These are phyloP conservation scores for Fagus crenata DNA, from an alignment of 306 rosid genomes.

Conservation along the genomic window DNA sequence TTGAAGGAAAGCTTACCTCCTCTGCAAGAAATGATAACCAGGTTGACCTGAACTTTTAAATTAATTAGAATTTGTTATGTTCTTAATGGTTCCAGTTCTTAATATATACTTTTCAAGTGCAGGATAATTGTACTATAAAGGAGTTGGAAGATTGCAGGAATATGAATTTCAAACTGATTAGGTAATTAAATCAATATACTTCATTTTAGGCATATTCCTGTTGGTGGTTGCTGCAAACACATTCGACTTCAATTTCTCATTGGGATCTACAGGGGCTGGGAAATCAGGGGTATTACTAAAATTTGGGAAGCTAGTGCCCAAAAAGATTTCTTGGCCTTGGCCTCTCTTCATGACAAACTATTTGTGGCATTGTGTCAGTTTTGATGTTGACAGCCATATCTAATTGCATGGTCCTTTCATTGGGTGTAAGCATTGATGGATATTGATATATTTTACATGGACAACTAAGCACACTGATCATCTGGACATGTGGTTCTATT, in stretches of 20 bases:
- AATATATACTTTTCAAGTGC: conserved; percentile 33
- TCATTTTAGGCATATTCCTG: background rate
- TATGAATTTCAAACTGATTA: conserved; percentile 61
- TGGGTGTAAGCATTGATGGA: background rate
- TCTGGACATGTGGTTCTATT: conserved; percentile 23
- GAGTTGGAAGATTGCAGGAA: conserved; percentile 62
- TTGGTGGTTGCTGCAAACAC: background rate
- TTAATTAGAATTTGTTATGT: conserved; percentile 26
- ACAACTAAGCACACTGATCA: conserved; percentile 4
- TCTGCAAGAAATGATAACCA: conserved; percentile 46
- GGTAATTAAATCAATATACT: conserved; percentile 35
- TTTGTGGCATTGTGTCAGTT: background rate
- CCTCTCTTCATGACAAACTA: conserved; percentile 13
- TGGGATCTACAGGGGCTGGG: background rate
- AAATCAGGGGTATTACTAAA: background rate
- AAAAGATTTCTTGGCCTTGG: background rate
- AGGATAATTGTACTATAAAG: conserved; percentile 48
- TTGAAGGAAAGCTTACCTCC: conserved; percentile 46
- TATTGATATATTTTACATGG: conserved; percentile 13
- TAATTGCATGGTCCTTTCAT: background rate
- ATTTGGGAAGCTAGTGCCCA: too few species aligned
- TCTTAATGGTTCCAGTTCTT: conserved; percentile 24
- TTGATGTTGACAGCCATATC: background rate
- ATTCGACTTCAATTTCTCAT: background rate
- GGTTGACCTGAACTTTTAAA: conserved; percentile 39